phyloP scores from a whole-genome alignment of 225 moss, liverwort and hornwort genomes.

The Polytrichum commune region DNA sequence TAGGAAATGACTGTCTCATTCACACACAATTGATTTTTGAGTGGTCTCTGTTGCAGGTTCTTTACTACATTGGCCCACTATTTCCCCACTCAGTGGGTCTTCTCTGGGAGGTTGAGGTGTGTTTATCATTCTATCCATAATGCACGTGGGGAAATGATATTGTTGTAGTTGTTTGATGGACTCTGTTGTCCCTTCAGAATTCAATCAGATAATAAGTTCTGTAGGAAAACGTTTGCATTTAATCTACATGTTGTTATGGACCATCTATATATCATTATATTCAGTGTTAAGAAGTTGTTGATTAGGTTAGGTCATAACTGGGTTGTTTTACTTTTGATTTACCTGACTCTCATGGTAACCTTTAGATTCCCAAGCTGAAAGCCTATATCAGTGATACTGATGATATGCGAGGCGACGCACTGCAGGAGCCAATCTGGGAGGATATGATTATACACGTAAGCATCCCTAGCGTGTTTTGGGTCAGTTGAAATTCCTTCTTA shows the following conservation, averaged over 20 bases:
- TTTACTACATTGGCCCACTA: slow-evolving; percentile 77
- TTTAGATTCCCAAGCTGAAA: slow-evolving; percentile 91
- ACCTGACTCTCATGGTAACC: slow-evolving; percentile 5
- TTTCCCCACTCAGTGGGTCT: slow-evolving; percentile 76
- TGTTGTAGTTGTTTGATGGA: too few relatives aligned
- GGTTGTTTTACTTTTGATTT: background rate
- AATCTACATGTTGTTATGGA: too few relatives aligned
- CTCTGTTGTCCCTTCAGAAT: too few relatives aligned
- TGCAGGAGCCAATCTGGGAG: slow-evolving; percentile 89
- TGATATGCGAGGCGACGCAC: slow-evolving; percentile 57
- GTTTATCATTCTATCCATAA: background rate
- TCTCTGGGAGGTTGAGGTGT: slow-evolving; percentile 96
- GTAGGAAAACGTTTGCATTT: too few relatives aligned
- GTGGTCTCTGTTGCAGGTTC: slow-evolving; percentile 49
- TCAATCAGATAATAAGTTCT: too few relatives aligned
- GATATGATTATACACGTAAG: slow-evolving; percentile 87
- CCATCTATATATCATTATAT: too few relatives aligned
- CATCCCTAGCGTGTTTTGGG: too few relatives aligned
- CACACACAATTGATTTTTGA: background rate
- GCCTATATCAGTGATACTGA: slow-evolving; percentile 71
- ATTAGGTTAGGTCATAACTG: too few relatives aligned
- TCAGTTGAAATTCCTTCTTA: too few relatives aligned
- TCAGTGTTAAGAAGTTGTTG: too few relatives aligned
- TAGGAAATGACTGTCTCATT: too few relatives aligned
- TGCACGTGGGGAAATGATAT: too few relatives aligned